Base-by-base conservation (phyloP, 768 basidiomycete species). In the Tephrocybe sp. region DNA sequence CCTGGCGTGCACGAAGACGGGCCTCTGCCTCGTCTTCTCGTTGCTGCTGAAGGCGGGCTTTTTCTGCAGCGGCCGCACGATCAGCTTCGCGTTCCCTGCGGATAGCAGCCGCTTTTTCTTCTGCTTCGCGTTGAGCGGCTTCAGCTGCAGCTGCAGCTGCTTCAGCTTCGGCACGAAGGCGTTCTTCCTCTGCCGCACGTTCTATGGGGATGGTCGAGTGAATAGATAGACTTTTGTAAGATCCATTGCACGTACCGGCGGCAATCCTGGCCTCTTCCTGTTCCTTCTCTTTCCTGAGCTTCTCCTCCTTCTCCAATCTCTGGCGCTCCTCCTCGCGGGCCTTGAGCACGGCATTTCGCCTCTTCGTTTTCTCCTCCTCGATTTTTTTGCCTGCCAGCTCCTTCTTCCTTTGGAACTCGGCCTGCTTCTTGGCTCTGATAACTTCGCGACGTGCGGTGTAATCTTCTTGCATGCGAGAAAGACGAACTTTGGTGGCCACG, bases 341-440 rank as follows among this genome's bases (percentile, higher is more conserved):
- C 57, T 83, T 80, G 24, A 86, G 52, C 37, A 90, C 68, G 12
- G 71, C 69, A 54, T 76, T 76, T 53, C 75, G 75, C 58, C 86
- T 75, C 76, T 85, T 87, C 41, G 78, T 77, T 76, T 93, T 95
- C 74, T 95, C 93, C 63, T 90, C 85, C 53, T 83, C 85, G 48
- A 93, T 83, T 77, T 86, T 93, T 67, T 70, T 74, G 58, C 70
- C 60, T 2, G 93, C 88, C 21, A 67, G 69, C 39, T 77, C 81
- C 57, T 77, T 67, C 62, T 73, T 81, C 67, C 75, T 76, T 44
- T 79, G 72, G 62, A 84, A 90, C 65, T 92, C 90, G 28, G 81
- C 81, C 9, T 73, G 73, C 42, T 83, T 81, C 69, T 77, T 82
- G 34, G 74, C 68, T 37, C 84, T 67, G 39, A 94, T 70, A 9